These are phyloP conservation scores for Agaricus subrufescens DNA, from an alignment of 768 basidiomycete genomes.

Conservation along the genomic window DNA sequence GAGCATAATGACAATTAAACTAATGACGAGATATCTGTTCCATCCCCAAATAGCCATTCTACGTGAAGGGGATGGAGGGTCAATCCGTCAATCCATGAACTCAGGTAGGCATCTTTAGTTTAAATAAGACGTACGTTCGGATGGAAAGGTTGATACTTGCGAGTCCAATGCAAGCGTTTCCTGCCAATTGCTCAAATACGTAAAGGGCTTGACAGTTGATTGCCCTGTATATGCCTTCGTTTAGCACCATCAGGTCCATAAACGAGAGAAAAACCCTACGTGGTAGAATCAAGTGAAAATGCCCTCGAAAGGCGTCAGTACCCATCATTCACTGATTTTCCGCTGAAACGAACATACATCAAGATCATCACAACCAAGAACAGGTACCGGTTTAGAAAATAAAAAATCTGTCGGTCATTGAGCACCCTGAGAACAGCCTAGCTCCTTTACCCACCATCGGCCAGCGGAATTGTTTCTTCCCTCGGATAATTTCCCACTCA, in stretches of 20 bases:
- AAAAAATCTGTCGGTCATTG: constrained; percentile 43
- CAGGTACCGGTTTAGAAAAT: constrained; percentile 63
- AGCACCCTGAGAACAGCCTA: not conserved
- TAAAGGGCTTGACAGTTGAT: constrained; percentile 61
- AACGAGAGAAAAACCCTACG: constrained; percentile 21
- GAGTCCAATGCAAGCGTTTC: constrained; percentile 47
- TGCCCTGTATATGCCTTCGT: constrained; percentile 23
- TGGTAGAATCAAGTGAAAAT: constrained; percentile 45
- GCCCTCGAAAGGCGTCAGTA: constrained; percentile 26
- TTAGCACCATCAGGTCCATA: not conserved
- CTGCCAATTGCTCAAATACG: constrained; percentile 55
- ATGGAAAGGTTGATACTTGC: constrained; percentile 60
- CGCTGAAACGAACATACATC: constrained; percentile 42
- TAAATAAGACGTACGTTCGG: constrained; percentile 37
- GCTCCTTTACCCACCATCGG: constrained; percentile 45
- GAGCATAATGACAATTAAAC: constrained; percentile 50
- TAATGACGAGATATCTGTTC: constrained; percentile 43
- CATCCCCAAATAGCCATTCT: constrained; percentile 64
- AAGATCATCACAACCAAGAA: constrained; percentile 63
- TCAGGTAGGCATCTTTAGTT: constrained; percentile 2
- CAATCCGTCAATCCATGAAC: not conserved
- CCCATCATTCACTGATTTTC: constrained; percentile 6
- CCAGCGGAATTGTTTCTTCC: constrained; percentile 59
- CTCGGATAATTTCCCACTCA: constrained; percentile 55
- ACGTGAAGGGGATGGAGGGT: not conserved